Evolutionary conservation across 345 rosid species (phyloP).

Genomic region (Physaria fendleri): DNA sequence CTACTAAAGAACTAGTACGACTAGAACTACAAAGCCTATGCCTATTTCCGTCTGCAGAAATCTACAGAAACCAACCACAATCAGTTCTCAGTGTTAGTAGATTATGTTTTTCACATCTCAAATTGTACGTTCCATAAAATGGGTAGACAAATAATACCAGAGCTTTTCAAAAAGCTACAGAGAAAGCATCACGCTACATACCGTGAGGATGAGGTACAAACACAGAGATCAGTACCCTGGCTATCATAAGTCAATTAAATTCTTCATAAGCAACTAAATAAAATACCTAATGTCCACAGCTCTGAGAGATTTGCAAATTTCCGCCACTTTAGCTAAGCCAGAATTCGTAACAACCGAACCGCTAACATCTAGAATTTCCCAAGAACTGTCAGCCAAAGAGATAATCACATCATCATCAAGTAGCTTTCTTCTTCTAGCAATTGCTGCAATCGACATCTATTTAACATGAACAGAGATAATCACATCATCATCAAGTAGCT

Average conservation of each 20-base stretch:
- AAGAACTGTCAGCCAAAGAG: constrained; percentile 68
- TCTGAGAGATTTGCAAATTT: constrained; percentile 54
- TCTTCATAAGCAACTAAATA: not conserved
- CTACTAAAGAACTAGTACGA: constrained; percentile 3
- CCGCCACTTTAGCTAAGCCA: constrained; percentile 54
- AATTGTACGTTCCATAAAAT: not conserved
- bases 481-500: constrained; percentile 52
- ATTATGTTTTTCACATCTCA: not conserved
- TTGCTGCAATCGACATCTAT: constrained; percentile 62
- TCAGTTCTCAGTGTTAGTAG: not conserved
- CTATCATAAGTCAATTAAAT: not conserved
- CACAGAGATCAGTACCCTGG: not conserved
- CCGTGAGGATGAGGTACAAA: not conserved
- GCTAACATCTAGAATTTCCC: constrained; percentile 80
- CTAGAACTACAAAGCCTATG: not conserved
- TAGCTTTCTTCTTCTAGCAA: constrained; percentile 77
- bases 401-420: constrained; percentile 50
- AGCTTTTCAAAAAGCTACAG: not conserved
- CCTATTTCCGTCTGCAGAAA: not conserved
- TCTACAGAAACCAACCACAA: not conserved
- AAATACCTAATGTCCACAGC: constrained; percentile 91
- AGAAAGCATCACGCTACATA: not conserved
- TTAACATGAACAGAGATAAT: constrained; percentile 13
- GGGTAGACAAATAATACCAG: not conserved
- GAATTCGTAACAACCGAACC: constrained; percentile 68